Base-by-base conservation (phyloP, 2,329 filamentous ascomycete species). In the Fusarium incarnatum region DNA sequence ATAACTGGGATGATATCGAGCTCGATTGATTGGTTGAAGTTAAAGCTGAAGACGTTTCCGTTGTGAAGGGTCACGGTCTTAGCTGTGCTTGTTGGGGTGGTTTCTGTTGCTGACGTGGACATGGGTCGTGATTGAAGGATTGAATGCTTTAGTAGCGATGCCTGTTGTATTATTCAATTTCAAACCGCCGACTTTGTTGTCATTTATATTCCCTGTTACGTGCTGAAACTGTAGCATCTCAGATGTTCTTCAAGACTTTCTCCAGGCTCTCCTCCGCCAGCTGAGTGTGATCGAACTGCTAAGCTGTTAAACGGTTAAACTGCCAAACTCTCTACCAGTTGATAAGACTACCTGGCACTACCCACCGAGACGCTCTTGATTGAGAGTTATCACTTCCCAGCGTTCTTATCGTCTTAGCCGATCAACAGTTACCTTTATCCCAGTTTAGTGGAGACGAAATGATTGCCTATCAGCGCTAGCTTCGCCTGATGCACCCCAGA, bases 61-160 rank as follows among this genome's bases (percentile, higher is more conserved):
- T 56, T 56, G 8, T 56, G 53, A 6, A 47, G n/a, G 8, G 53
- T 56, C 13, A 56, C 53, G 8, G 53, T 56, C 23, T 18, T 56
- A 18, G 13, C 9, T 25, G 18, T 22, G 22, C 28, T 15, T 2
- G n/a, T n/a, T 20, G 49, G 12, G 25, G 34, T 41, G 7, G 37
- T 53, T 23, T 23, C 16, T 22, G 15, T 50, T 23, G 30, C 20
- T 18, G 47, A 25, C 16, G 25, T 25, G 9, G 49, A 12, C 49
- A 53, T 53, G 13, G 16, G 10, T 11, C 16, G 34, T 37, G 9
- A 15, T 7, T 15, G 28, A 30, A 15, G 6, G 12, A 30, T 30
- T 8, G 12, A 7, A 30, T 30, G 28, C 28, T 15, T 12, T 15
- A 4, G 6, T 30, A 30, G 28, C 6, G 28, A n/a, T 11, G 5